A percentile compares a stretch with the other conserved stretches of the same genome.
Evolutionary conservation across 2,329 filamentous ascomycete genomes (phyloP).

Genomic region (Uncinocarpus reesii): DNA sequence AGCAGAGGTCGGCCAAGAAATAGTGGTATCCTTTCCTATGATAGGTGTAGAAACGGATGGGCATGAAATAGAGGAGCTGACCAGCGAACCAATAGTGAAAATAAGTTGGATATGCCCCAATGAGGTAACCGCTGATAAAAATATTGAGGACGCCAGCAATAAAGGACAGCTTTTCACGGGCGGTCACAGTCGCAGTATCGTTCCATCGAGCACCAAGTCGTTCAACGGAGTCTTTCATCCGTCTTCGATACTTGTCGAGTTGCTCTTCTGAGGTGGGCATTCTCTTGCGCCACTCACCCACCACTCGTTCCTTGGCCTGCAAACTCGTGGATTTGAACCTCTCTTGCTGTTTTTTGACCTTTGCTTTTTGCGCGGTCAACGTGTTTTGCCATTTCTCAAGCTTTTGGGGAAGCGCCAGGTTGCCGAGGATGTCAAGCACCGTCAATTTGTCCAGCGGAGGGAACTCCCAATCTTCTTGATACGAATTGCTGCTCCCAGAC

Average conservation of each 20-base stretch:
- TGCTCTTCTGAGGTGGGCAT: slow-evolving; percentile 84
- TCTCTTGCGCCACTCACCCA: slow-evolving; percentile 83
- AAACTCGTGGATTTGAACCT: slow-evolving; percentile 65
- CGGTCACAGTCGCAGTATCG: slow-evolving; percentile 75
- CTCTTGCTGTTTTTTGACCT: slow-evolving; percentile 71
- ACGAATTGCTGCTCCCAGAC: slow-evolving; percentile 64
- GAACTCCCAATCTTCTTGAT: slow-evolving; percentile 82
- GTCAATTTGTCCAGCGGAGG: slow-evolving; percentile 82
- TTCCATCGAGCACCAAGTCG: slow-evolving; percentile 77
- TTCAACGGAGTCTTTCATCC: slow-evolving; percentile 82
- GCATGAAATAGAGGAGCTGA: slow-evolving; percentile 92
- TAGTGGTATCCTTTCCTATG: slow-evolving; percentile 89
- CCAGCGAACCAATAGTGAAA: slow-evolving; percentile 89
- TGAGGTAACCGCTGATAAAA: slow-evolving; percentile 88
- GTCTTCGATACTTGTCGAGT: slow-evolving; percentile 76
- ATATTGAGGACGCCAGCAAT: slow-evolving; percentile 96
- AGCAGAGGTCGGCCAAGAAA: slow-evolving; percentile 93
- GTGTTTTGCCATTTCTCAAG: slow-evolving; percentile 83
- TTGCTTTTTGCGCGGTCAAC: slow-evolving; percentile 71
- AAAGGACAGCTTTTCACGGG: slow-evolving; percentile 89
- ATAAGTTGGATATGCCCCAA: slow-evolving; percentile 72
- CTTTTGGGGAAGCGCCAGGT: slow-evolving; percentile 77
- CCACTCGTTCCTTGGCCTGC: slow-evolving; percentile 74
- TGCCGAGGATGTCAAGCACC: slow-evolving; percentile 88
- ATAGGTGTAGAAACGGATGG: slow-evolving; percentile 85